phyloP scores from a whole-genome alignment of 352 stramenopile species.

The Phytophthora boehmeriae region DNA sequence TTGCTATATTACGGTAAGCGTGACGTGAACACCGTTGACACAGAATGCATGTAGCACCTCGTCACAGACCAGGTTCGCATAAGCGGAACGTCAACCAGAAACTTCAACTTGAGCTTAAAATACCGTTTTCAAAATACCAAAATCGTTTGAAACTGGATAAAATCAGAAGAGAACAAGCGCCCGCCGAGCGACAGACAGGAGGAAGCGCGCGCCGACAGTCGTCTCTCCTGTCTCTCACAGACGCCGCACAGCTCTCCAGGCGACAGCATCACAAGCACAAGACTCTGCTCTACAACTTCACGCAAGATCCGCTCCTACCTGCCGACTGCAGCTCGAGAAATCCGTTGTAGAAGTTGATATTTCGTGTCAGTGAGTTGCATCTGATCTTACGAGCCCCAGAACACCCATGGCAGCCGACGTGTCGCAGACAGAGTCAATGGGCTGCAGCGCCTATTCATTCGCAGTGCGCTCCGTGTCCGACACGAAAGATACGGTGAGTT shows the following conservation, averaged over 20 bases:
- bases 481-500: slow-evolving; percentile 72
- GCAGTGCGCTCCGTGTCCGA: slow-evolving; percentile 66
- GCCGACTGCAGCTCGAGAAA: not conserved
- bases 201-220: not conserved
- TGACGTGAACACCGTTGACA: too few relatives aligned
- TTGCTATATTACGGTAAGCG: too few relatives aligned
- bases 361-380: not conserved
- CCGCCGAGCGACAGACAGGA: not conserved
- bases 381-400: not conserved
- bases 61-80: not conserved
- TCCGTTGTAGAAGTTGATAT: not conserved
- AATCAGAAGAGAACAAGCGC: slow-evolving; percentile 1
- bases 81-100: not conserved
- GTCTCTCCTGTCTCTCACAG: not conserved
- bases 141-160: not conserved
- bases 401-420: slow-evolving; percentile 6
- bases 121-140: not conserved
- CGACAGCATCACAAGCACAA: not conserved
- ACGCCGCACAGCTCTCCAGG: not conserved
- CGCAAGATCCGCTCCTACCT: too few relatives aligned
- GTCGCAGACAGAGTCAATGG: slow-evolving; percentile 39
- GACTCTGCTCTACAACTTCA: not conserved
- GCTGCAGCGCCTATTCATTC: slow-evolving; percentile 58
- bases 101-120: too few relatives aligned
- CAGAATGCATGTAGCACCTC: too few relatives aligned